Percentiles rank a stretch among this genome's conserved stretches.
Evolutionary conservation across 148 eudicot genomes (phyloP).

Genomic region (Arctostaphylos glauca): DNA sequence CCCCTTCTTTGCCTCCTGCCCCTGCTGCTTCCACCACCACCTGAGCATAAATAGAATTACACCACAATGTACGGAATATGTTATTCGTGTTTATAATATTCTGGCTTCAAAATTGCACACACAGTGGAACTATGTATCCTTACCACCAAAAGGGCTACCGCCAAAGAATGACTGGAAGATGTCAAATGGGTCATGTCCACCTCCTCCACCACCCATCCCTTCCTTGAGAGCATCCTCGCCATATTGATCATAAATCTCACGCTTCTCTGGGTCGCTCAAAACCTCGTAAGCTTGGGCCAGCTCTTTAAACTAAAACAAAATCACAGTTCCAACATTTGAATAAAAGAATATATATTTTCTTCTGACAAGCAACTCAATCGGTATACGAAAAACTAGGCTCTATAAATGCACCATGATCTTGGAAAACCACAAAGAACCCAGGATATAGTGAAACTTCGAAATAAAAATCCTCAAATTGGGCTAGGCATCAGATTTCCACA

Average conservation of each 20-base stretch:
- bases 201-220: constrained; percentile 57
- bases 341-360: neutral
- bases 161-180: constrained; percentile 54
- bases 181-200: constrained; percentile 53
- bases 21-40: constrained; percentile 52
- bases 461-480: neutral
- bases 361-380: neutral
- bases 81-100: too few species aligned
- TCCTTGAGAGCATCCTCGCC: constrained; percentile 63
- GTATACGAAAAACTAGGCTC: neutral
- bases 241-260: constrained; percentile 57
- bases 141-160: constrained; percentile 45
- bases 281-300: constrained; percentile 58
- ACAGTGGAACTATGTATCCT: neutral
- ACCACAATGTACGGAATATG: neutral
- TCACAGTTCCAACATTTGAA: constrained; percentile 1
- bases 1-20: constrained; percentile 59
- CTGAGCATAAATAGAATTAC: constrained; percentile 12
- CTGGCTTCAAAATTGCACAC: neutral
- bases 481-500: neutral
- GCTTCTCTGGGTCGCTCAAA: constrained; percentile 53
- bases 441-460: neutral
- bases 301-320: constrained; percentile 42
- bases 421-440: neutral
- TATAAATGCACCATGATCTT: neutral